Evolutionary conservation across 179 eudicot species (phyloP).

Genomic region (Drosera spatulata): DNA sequence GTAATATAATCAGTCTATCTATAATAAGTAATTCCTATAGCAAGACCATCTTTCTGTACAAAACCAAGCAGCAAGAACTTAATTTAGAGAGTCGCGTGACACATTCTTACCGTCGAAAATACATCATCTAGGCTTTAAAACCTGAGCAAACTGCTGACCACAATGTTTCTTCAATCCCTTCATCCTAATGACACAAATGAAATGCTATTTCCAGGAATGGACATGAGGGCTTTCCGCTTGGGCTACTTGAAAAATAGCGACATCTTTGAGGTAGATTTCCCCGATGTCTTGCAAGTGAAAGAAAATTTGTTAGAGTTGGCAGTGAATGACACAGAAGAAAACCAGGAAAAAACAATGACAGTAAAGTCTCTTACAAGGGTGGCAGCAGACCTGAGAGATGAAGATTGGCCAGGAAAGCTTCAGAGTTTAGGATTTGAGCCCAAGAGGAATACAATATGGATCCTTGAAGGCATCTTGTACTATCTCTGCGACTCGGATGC

Average conservation of each 20-base stretch:
- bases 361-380: slow-evolving; percentile 65
- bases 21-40: too few species aligned
- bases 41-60: too few species aligned
- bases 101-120: too few species aligned
- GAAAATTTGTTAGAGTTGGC: slow-evolving; percentile 63
- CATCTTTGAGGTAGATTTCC: slow-evolving; percentile 79
- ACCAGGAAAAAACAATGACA: slow-evolving; percentile 26
- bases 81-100: too few species aligned
- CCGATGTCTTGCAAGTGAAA: slow-evolving; percentile 75
- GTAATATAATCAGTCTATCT: too few species aligned
- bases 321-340: slow-evolving; percentile 25
- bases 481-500: slow-evolving; percentile 64
- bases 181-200: neutral
- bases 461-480: slow-evolving; percentile 80
- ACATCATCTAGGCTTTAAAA: too few species aligned
- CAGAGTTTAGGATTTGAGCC: slow-evolving; percentile 59
- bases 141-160: too few species aligned
- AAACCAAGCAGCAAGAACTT: too few species aligned
- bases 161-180: neutral
- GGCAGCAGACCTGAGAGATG: slow-evolving; percentile 59
- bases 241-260: slow-evolving; percentile 59
- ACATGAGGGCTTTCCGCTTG: slow-evolving; percentile 75
- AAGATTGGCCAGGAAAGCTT: slow-evolving; percentile 70
- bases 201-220: slow-evolving; percentile 66
- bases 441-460: slow-evolving; percentile 69